These are phyloP conservation scores for Aristolochia californica DNA, from an alignment of 164 flowering plant genomes.

Conservation along the genomic window DNA sequence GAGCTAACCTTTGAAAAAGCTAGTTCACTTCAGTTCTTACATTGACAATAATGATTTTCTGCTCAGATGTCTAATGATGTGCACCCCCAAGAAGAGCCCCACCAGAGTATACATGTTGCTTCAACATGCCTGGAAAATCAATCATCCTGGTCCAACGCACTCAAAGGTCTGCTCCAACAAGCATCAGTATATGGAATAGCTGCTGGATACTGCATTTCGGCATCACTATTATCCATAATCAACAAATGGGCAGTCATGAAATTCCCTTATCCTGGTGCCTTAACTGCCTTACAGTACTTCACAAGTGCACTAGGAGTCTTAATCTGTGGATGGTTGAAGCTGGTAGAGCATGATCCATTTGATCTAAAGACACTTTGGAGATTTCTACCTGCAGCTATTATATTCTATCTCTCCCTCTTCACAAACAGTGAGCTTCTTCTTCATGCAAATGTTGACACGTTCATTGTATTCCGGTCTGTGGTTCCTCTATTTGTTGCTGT, in stretches of 20 bases:
- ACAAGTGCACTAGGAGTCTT: conserved; percentile 83
- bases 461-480: conserved; percentile 60
- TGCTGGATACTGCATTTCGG: conserved; percentile 87
- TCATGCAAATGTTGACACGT: conserved; percentile 37
- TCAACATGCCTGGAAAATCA: background rate
- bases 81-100: conserved; percentile 1
- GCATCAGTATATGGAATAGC: conserved; percentile 81
- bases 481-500: conserved; percentile 91
- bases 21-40: too few species aligned
- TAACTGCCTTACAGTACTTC: conserved; percentile 89
- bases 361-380: conserved; percentile 70
- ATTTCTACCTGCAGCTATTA: conserved; percentile 85
- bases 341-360: conserved; percentile 60
- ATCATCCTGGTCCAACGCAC: conserved; percentile 12
- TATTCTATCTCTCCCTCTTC: conserved; percentile 89
- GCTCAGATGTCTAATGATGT: conserved; percentile 9
- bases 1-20: too few species aligned
- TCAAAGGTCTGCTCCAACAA: conserved; percentile 31
- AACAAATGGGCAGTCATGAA: conserved; percentile 98
- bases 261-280: conserved; percentile 92
- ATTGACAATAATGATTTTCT: background rate
- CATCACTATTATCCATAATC: conserved; percentile 86
- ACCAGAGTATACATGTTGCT: background rate
- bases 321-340: conserved; percentile 48
- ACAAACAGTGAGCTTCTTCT: conserved; percentile 95